These are phyloP conservation scores for Leptographium radiaticola DNA, from an alignment of 2,329 filamentous ascomycete species.

Conservation along the genomic window DNA sequence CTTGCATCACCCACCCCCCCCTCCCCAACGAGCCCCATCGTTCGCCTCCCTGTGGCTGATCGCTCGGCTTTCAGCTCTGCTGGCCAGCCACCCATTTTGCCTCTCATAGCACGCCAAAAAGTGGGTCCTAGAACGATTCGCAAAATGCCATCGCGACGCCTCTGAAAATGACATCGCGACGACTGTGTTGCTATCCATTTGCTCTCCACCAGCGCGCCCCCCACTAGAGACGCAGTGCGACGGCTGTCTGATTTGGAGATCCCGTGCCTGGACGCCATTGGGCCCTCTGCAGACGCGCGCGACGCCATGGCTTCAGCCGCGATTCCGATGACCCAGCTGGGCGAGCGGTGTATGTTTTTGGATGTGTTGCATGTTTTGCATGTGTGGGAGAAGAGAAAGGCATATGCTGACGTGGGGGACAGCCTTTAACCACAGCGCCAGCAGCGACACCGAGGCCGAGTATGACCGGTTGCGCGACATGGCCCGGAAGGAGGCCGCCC, in stretches of 20 bases:
- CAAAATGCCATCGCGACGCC: too few species aligned
- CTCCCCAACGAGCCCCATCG: background rate
- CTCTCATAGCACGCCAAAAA: too few species aligned
- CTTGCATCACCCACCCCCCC: background rate
- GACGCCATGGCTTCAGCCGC: conserved; percentile 8
- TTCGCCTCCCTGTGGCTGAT: background rate
- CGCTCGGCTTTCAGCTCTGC: too few species aligned
- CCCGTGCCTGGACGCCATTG: background rate
- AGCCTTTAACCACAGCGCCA: conserved; percentile 67
- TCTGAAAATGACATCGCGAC: too few species aligned
- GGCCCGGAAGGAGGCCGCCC: conserved; percentile 66
- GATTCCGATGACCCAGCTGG: conserved; percentile 29
- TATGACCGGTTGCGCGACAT: conserved; percentile 83
- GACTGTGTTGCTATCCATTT: too few species aligned
- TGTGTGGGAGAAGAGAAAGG: background rate
- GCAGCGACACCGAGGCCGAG: conserved; percentile 61
- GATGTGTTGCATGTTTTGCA: background rate
- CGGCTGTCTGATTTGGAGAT: background rate
- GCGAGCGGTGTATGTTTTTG: conserved; percentile 27
- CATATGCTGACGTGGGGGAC: conserved; percentile 2
- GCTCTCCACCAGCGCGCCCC: too few species aligned
- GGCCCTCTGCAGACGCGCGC: background rate
- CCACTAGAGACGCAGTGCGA: background rate
- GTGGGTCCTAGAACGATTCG: too few species aligned
- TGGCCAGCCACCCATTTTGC: too few species aligned